A percentile compares a stretch with the other conserved stretches of the same genome.
Conservation (phyloP, 2,329 filamentous ascomycete species). For the Dactylellina drechsleri region DNA sequence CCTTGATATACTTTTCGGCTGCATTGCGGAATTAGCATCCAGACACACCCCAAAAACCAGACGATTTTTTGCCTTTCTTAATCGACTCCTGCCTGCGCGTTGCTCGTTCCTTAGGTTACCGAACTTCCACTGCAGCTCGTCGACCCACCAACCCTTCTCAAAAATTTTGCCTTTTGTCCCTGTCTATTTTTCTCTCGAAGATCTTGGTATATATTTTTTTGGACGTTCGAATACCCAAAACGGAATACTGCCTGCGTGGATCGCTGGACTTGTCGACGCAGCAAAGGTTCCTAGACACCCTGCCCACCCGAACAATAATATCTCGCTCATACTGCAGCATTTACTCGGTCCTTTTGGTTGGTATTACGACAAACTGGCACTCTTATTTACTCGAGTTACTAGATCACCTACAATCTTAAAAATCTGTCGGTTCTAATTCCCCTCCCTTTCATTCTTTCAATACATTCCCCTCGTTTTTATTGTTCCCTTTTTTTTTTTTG, state of each 20-base stretch:
- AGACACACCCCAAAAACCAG: neutral
- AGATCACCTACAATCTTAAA: slow-evolving; percentile 46
- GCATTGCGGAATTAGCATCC: slow-evolving; percentile 1
- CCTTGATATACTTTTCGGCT: slow-evolving; percentile 2
- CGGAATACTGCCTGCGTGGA: slow-evolving; percentile 41
- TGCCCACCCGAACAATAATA: slow-evolving; percentile 41
- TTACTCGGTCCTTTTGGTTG: slow-evolving; percentile 15
- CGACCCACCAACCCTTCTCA: slow-evolving; percentile 35
- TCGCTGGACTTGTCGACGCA: slow-evolving; percentile 30
- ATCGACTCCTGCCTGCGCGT: slow-evolving; percentile 14
- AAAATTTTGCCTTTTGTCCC: slow-evolving; percentile 13
- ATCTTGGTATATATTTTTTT: slow-evolving; percentile 18
- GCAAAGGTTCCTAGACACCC: slow-evolving; percentile 32
- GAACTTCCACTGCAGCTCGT: slow-evolving; percentile 28
- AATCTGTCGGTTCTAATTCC: slow-evolving; percentile 49
- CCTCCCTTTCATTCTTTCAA: slow-evolving; percentile 17
- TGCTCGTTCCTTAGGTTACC: slow-evolving; percentile 49
- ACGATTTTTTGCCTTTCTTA: neutral
- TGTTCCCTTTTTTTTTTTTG: slow-evolving; percentile 18
- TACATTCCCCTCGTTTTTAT: neutral
- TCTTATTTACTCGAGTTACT: slow-evolving; percentile 43
- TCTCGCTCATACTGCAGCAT: slow-evolving; percentile 55
- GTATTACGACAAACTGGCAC: slow-evolving; percentile 19
- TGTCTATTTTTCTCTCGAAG: slow-evolving; percentile 17
- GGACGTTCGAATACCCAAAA: slow-evolving; percentile 40